A percentile compares a stretch with the other conserved stretches of the same genome.
These are phyloP conservation scores for Plasmopara muralis DNA, from an alignment of 352 stramenopile species.

Conservation along the genomic window DNA sequence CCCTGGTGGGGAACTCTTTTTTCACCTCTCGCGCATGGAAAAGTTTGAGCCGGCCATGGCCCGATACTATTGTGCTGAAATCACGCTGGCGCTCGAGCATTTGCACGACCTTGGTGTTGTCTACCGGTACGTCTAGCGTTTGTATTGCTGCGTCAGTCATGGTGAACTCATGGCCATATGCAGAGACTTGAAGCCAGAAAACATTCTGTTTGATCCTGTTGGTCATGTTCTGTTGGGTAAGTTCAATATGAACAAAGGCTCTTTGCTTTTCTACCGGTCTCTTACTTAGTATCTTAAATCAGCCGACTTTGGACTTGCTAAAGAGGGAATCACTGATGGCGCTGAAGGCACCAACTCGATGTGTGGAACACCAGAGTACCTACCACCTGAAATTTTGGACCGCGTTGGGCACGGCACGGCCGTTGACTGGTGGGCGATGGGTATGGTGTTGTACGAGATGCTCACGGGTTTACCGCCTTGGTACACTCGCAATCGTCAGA, in stretches of 20 bases:
- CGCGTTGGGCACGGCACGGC: conserved; percentile 84
- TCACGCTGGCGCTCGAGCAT: conserved; percentile 83
- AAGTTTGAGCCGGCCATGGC: conserved; percentile 86
- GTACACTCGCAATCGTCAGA: conserved; percentile 91
- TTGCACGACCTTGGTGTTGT: conserved; percentile 86
- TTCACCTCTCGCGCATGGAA: conserved; percentile 86
- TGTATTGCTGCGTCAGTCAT: background rate
- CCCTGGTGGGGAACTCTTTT: conserved; percentile 87
- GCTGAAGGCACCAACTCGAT: conserved; percentile 84
- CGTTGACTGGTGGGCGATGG: conserved; percentile 91
- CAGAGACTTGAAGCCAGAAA: conserved; percentile 81
- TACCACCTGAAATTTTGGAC: conserved; percentile 89
- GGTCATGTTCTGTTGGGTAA: conserved; percentile 68
- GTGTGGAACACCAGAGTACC: conserved; percentile 89
- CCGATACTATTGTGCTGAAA: conserved; percentile 89
- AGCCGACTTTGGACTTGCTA: conserved; percentile 85
- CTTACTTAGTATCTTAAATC: conserved; percentile 3
- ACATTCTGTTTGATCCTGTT: conserved; percentile 76
- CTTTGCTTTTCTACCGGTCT: background rate
- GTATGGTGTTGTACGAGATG: conserved; percentile 93
- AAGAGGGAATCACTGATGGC: conserved; percentile 80
- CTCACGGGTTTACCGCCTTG: conserved; percentile 87
- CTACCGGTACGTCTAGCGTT: conserved; percentile 43
- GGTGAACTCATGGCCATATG: background rate
- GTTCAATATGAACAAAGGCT: background rate